Evolutionary conservation across 805 yeast genomes (phyloP).

Genomic region (Lipomyces mesembrius): DNA sequence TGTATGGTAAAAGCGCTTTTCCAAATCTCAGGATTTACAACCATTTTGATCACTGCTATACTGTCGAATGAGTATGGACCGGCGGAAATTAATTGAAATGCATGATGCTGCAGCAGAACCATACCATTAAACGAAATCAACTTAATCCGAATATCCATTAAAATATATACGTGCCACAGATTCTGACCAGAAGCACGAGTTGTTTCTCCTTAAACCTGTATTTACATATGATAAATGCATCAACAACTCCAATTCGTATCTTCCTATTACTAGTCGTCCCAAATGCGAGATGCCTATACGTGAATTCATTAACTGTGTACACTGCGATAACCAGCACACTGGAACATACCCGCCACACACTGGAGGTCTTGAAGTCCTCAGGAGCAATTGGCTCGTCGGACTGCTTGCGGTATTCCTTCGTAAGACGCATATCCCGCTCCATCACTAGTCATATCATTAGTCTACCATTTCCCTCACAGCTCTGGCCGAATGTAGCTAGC

Average conservation of each 20-base stretch:
- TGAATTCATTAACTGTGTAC: not conserved
- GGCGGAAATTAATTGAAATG: not conserved
- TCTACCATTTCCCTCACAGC: not conserved
- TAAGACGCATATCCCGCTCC: constrained; percentile 75
- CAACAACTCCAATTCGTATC: not conserved
- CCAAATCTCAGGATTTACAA: too few species aligned
- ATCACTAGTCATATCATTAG: constrained; percentile 49
- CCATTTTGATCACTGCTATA: too few species aligned
- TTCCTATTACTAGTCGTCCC: constrained; percentile 7
- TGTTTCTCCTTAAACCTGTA: not conserved
- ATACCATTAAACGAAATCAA: not conserved
- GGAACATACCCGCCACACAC: constrained; percentile 48
- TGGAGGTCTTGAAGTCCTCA: constrained; percentile 74
- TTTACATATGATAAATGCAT: constrained; percentile 4
- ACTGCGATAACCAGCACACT: not conserved
- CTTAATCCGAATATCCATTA: not conserved
- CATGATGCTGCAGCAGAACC: not conserved
- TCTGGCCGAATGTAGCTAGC: not conserved
- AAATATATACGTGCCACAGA: not conserved
- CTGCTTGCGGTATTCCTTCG: constrained; percentile 76
- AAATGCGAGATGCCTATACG: constrained; percentile 9
- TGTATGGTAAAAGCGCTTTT: too few species aligned
- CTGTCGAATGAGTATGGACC: not conserved
- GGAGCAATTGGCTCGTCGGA: constrained; percentile 70
- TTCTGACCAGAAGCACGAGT: not conserved